Conservation (phyloP, 805 yeast genomes). For the Metschnikowia matae region DNA sequence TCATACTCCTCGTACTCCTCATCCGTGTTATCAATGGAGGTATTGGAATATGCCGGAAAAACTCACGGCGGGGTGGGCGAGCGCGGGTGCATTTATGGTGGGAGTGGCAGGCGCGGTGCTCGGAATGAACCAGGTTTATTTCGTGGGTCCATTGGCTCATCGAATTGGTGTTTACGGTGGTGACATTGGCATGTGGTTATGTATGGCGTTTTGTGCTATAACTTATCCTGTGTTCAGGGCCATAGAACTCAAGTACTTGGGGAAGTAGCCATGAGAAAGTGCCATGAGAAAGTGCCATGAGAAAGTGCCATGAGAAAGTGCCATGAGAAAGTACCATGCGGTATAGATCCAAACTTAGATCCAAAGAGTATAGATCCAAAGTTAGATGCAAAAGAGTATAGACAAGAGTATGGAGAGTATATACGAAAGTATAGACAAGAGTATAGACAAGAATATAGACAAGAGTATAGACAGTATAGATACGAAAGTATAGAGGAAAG, state of each 20-base stretch:
- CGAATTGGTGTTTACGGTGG: slow-evolving; percentile 18
- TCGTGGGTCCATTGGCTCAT: slow-evolving; percentile 17
- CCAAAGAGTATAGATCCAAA: too few relatives aligned
- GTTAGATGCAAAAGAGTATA: too few relatives aligned
- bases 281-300: too few relatives aligned
- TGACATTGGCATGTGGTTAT: slow-evolving; percentile 23
- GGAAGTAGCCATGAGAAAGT: neutral
- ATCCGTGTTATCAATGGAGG: slow-evolving; percentile 30
- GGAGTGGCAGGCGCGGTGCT: slow-evolving; percentile 21
- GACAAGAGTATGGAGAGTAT: too few relatives aligned
- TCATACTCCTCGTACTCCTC: too few relatives aligned
- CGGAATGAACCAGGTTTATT: slow-evolving; percentile 23
- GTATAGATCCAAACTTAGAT: too few relatives aligned
- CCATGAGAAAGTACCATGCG: too few relatives aligned
- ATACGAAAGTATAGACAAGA: too few relatives aligned
- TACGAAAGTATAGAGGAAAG: too few relatives aligned
- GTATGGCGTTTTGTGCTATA: slow-evolving; percentile 16
- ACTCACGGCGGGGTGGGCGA: slow-evolving; percentile 20
- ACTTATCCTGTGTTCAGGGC: slow-evolving; percentile 15
- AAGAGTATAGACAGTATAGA: too few relatives aligned
- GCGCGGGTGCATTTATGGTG: slow-evolving; percentile 11
- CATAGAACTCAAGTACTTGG: slow-evolving; percentile 16
- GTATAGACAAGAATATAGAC: too few relatives aligned
- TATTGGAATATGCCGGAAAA: slow-evolving; percentile 26
- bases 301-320: too few relatives aligned